phyloP scores from a whole-genome alignment of 805 yeast species.

The Saturnispora kantuleensis region DNA sequence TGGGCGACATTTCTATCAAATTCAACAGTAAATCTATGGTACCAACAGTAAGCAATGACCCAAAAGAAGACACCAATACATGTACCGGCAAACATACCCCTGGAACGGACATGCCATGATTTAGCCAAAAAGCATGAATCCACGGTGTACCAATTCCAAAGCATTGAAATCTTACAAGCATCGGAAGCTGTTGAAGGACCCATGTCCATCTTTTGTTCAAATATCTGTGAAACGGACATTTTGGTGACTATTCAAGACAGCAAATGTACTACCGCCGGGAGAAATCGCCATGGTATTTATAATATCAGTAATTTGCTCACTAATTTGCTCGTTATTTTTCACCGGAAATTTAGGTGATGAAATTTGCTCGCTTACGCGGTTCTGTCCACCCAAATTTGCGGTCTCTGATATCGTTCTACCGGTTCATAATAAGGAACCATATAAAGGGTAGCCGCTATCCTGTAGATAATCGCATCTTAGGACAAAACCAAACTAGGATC shows the following conservation, averaged over 20 bases:
- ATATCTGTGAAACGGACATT: conserved; percentile 7
- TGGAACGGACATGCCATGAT: conserved; percentile 52
- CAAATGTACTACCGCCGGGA: no score
- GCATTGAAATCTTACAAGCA: conserved; percentile 33
- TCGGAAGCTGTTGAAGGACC: conserved; percentile 3
- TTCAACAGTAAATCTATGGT: conserved; percentile 46
- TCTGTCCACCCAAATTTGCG: neutral
- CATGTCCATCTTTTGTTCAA: conserved; percentile 16
- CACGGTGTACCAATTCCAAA: conserved; percentile 68
- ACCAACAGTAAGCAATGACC: conserved; percentile 47
- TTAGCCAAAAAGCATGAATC: conserved; percentile 55
- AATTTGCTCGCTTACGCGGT: neutral
- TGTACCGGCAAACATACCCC: conserved; percentile 62
- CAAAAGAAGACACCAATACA: conserved; percentile 59
- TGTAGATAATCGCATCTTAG: no score
- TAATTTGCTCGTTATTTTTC: conserved; percentile 3
- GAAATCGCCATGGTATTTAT: neutral
- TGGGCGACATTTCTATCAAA: conserved; percentile 33
- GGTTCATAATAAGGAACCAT: neutral
- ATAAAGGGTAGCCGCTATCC: neutral
- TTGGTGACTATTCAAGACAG: neutral
- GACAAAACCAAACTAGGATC: no score
- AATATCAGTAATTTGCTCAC: conserved; percentile 6
- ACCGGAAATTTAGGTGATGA: neutral
- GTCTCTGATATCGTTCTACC: no score